phyloP scores from a whole-genome alignment of 106 monocot genomes.

The Triglochin maritima region DNA sequence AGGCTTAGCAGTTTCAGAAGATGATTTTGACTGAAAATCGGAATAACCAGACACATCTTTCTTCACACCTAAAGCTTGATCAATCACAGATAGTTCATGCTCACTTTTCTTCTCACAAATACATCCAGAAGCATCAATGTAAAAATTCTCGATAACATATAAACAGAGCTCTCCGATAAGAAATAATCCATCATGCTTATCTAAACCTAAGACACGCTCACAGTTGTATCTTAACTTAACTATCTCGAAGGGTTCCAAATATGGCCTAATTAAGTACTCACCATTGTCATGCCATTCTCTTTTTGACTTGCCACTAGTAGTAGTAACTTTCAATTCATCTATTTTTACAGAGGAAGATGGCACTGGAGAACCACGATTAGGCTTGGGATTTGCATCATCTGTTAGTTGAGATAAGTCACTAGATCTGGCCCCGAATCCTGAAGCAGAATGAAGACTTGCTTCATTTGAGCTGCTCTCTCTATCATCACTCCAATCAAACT shows the following conservation, averaged over 20 bases:
- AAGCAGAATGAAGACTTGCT: conserved; percentile 74
- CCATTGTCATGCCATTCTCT: conserved; percentile 92
- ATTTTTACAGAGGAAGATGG: conserved; percentile 38
- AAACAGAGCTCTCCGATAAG: conserved; percentile 87
- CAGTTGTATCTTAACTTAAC: conserved; percentile 91
- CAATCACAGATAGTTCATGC: conserved; percentile 84
- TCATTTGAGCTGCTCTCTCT: conserved; percentile 69
- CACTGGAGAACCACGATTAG: conserved; percentile 68
- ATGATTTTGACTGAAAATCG: conserved; percentile 65
- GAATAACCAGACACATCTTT: conserved; percentile 57
- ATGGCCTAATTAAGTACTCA: conserved; percentile 94
- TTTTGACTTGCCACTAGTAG: conserved; percentile 41
- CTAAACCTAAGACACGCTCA: conserved; percentile 93
- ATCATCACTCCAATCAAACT: conserved; percentile 78
- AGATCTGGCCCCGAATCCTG: conserved; percentile 59
- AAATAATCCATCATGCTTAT: conserved; percentile 99
- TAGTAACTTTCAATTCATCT: conserved; percentile 36
- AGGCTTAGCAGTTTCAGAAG: conserved; percentile 38
- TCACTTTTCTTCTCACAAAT: conserved; percentile 90
- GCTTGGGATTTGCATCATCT: conserved; percentile 44
- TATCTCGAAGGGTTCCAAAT: conserved; percentile 75
- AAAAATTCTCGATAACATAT: conserved; percentile 97
- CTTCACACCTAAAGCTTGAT: conserved; percentile 95
- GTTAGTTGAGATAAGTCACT: conserved; percentile 62
- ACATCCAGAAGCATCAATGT: conserved; percentile 86